Conservation (phyloP, 2,329 filamentous ascomycete genomes). For the Penicillium sclerotigenum region DNA sequence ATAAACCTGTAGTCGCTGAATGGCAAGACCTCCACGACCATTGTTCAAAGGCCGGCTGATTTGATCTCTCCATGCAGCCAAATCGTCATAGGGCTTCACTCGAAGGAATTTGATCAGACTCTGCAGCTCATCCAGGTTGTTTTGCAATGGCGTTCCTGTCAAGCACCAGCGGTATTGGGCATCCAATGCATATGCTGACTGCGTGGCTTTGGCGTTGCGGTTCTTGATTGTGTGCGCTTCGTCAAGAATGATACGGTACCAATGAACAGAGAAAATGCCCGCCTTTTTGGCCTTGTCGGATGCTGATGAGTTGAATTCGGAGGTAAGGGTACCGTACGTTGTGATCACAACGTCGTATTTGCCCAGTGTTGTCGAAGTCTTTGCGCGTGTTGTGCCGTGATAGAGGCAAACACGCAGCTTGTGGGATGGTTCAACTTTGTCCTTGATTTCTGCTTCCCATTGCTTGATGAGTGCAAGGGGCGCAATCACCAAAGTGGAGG, state of each 20-base stretch:
- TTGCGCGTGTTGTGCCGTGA: conserved; percentile 82
- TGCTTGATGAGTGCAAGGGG: conserved; percentile 92
- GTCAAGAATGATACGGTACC: conserved; percentile 93
- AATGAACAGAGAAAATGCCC: conserved; percentile 86
- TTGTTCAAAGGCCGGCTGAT: conserved; percentile 89
- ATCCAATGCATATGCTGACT: conserved; percentile 80
- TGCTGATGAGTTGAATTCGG: conserved; percentile 66
- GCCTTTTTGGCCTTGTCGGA: conserved; percentile 65
- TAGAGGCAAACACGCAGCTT: conserved; percentile 80
- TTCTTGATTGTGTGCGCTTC: conserved; percentile 99
- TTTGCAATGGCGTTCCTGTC: conserved; percentile 96
- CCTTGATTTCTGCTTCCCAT: conserved; percentile 90
- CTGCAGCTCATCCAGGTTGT: conserved; percentile 94
- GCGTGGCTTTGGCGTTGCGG: conserved; percentile 89
- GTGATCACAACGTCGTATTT: conserved; percentile 94
- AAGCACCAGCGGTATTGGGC: conserved; percentile 94
- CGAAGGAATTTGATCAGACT: conserved; percentile 88
- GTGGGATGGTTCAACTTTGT: conserved; percentile 69
- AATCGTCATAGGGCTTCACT: conserved; percentile 85
- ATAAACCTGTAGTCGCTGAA: conserved; percentile 78
- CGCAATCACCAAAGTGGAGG: conserved; percentile 85
- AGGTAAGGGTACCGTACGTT: conserved; percentile 92
- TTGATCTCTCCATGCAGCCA: conserved; percentile 83
- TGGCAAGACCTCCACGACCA: conserved; percentile 83
- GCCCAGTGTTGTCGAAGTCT: conserved; percentile 70